Base-by-base conservation (phyloP, 2,329 filamentous ascomycete species). In the Fusarium incarnatum region DNA sequence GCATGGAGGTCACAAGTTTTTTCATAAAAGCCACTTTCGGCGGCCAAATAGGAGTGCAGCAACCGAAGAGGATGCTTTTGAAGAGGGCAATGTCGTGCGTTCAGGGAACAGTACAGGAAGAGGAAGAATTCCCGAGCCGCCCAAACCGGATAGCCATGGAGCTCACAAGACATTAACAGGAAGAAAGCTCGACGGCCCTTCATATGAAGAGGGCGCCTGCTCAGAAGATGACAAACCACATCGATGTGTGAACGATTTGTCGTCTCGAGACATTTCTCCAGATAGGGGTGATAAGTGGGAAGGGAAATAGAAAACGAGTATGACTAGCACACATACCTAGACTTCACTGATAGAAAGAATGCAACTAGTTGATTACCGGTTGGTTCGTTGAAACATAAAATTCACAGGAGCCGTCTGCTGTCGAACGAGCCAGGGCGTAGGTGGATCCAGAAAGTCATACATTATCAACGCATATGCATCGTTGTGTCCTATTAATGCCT, bases 171-270 rank as follows among this genome's bases (percentile, higher is more conserved):
- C 72, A 5, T 68, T 77, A 60, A 72, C 71, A 4, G 71, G 68
- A 16, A 68, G 71, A 20, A 73, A 65, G 28, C 56, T 65, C 18
- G 45, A 59, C 1, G 45, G 44, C 11, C 48, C 48, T 23, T 62
- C 56, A 15, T 49, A 64, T n/a, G 64, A 64, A 42, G 60, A 68
- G 12, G 53, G 59, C 16, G 72, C 69, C 11, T 80, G 79, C 47
- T 80, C 78, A 8, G 79, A 80, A 56, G 79, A 80, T 34, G 68
- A 76, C 34, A 65, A 67, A 37, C 77, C 77, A 18, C 78, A 80
- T 46, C 52, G 75, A 9, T 80, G 77, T 30, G 71, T 72, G 41
- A 69, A 79, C 55, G 75, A 78, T 55, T 46, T 61, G 12, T 65
- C 61, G 13, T 59, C 64, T 34, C 47, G 56, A 32, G 50, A 61